Evolutionary conservation across 257 asterid genomes (phyloP), one percentile per base, ranked within the genome.

Genomic region (Solanum habrochaites): DNA sequence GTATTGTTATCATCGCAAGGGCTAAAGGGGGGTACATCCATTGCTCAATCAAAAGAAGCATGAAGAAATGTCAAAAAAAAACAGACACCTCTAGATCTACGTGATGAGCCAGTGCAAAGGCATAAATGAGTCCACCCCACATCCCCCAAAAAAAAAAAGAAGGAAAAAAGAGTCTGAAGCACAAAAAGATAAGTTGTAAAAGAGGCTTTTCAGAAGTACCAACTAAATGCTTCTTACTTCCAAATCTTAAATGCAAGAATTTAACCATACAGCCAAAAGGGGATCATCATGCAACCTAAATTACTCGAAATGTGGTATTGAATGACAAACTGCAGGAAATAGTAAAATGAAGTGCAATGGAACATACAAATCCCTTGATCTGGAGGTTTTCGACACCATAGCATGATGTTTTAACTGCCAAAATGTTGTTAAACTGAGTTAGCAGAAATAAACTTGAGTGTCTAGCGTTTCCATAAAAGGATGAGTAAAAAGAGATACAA

Each of bases 341-440:
- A 32, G 32, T 87, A 75, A 13, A 8, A 67, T 14, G 37, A 88
- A 88, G 69, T 72, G 75, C 87, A 58, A 20, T 85, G 85, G 87
- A 88, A 90, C 99, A 29, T 94, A 95, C 98, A 85, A 93, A 94
- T 84, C 94, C 90, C 87, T 94, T 91, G 89, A 92, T 92, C 90
- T 93, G 94, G 89, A 95, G 90, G 84, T 92, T 87, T 88, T 95
- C 94, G 87, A 90, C 93, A 58, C 91, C 93, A 25, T 89, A 86
- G 89, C 89, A 5, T 67, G 91, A 88, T 88, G 97, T 87, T 93
- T 93, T 93, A 90, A 93, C 98, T 96, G 98, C 91, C 90, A 90
- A 35, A 83, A 92, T 86, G 87, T 75, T 27, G 89, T 89, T 40
- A 83, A 83, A 81, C 37, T 20, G 81, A 75, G 81, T 90, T 64